Conservation (phyloP, 2,329 filamentous ascomycete species). For the Nannizzia gypsea region DNA sequence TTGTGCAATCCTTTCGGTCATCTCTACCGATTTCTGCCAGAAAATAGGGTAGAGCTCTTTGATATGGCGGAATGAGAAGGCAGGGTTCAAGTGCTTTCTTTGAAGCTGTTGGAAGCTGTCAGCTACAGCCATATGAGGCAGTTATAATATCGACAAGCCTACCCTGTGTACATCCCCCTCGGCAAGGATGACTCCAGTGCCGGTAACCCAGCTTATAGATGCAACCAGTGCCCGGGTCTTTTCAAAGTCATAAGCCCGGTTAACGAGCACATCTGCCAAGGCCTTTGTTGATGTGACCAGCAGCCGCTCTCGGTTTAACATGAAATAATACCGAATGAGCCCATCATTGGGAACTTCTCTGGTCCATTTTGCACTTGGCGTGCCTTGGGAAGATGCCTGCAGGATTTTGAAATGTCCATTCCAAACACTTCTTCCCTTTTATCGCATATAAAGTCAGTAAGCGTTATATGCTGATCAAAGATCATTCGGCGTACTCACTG, state of each 20-base stretch:
- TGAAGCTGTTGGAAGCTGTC: conserved; percentile 34
- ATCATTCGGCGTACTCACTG: conserved; percentile 27
- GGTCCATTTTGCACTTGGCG: conserved; percentile 39
- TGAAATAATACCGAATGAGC: conserved; percentile 52
- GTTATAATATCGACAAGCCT: conserved; percentile 1
- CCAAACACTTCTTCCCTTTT: conserved; percentile 31
- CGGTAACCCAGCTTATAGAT: conserved; percentile 28
- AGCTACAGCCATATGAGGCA: background rate
- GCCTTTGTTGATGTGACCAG: conserved; percentile 51
- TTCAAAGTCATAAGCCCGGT: conserved; percentile 56
- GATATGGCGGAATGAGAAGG: conserved; percentile 75
- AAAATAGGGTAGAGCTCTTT: conserved; percentile 77
- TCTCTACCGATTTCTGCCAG: conserved; percentile 63
- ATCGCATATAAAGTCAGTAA: background rate
- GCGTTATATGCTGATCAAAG: background rate
- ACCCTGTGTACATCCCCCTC: conserved; percentile 85
- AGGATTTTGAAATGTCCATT: conserved; percentile 35
- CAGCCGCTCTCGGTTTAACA: conserved; percentile 54
- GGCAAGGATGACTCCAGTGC: conserved; percentile 50
- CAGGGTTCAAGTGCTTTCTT: conserved; percentile 66
- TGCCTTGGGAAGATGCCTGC: conserved; percentile 30
- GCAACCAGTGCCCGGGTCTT: conserved; percentile 46
- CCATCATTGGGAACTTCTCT: conserved; percentile 54
- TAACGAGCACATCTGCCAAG: conserved; percentile 57
- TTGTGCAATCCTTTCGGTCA: conserved; percentile 48